Conservation (phyloP, 345 rosid species). For the Hypericum androsaemum region DNA sequence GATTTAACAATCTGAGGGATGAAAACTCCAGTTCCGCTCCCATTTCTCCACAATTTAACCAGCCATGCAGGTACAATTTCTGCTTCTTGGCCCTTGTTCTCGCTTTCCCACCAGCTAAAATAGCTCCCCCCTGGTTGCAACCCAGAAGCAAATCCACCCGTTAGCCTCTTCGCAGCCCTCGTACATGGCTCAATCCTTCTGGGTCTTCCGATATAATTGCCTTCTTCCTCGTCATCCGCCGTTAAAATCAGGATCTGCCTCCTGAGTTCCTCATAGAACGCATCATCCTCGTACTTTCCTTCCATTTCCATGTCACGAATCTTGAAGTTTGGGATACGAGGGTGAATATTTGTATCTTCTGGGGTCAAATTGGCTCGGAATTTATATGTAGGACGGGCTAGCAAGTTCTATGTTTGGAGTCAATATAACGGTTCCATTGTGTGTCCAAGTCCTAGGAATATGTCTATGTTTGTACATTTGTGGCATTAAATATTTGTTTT, state of each 20-base stretch:
- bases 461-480: conserved; percentile 22
- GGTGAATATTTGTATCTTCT: conserved; percentile 6
- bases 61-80: conserved; percentile 20
- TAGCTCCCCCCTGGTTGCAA: conserved; percentile 18
- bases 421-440: conserved; percentile 9
- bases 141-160: conserved; percentile 4
- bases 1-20: conserved; percentile 28
- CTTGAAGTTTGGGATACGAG: conserved; percentile 1
- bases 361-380: not conserved
- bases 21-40: conserved; percentile 49
- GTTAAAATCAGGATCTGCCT: conserved; percentile 38
- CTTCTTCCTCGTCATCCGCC: conserved; percentile 29
- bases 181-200: not conserved
- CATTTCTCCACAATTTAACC: conserved; percentile 18
- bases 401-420: conserved; percentile 16
- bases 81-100: not conserved
- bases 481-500: not conserved
- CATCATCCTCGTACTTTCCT: conserved; percentile 20
- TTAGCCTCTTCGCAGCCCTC: not conserved
- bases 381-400: not conserved
- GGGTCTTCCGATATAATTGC: not conserved
- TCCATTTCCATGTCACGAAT: conserved; percentile 1
- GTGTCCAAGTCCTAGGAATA: conserved; percentile 16
- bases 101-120: conserved; percentile 18
- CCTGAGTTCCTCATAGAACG: conserved; percentile 25